phyloP scores from a whole-genome alignment of 148 eudicot genomes.

The Persicaria maculosa region DNA sequence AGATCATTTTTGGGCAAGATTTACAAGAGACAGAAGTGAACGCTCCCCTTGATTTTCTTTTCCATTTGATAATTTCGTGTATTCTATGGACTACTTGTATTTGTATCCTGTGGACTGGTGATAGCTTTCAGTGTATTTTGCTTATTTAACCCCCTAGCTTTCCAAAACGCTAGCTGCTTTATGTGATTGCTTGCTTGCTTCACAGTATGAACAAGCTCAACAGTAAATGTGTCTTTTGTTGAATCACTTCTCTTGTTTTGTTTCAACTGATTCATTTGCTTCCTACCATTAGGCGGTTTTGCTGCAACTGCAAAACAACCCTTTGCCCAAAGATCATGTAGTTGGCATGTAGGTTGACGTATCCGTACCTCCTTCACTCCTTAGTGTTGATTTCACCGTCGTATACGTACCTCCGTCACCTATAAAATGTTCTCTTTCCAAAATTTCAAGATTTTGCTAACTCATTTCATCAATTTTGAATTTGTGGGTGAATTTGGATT shows the following conservation, averaged over 20 bases:
- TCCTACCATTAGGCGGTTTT: too few species aligned
- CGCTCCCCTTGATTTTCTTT: neutral
- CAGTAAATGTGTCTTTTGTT: neutral
- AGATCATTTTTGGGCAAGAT: constrained; percentile 87
- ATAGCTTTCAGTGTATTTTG: neutral
- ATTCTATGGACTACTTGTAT: neutral
- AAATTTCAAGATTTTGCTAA: too few species aligned
- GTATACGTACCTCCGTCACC: too few species aligned
- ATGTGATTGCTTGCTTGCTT: neutral
- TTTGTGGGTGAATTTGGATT: too few species aligned
- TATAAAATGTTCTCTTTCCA: too few species aligned
- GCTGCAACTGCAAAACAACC: too few species aligned
- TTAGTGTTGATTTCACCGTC: too few species aligned
- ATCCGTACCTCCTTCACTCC: too few species aligned
- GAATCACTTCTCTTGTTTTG: neutral
- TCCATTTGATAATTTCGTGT: neutral
- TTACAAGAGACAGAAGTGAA: constrained; percentile 80
- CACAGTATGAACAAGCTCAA: neutral
- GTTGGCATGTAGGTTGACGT: too few species aligned
- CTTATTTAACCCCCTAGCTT: neutral
- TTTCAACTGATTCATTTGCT: too few species aligned
- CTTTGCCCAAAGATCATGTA: too few species aligned
- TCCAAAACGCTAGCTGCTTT: neutral
- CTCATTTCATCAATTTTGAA: too few species aligned
- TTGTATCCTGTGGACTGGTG: neutral